These are phyloP conservation scores for Pugionium dolabratum DNA, from an alignment of 345 rosid species.

Conservation along the genomic window DNA sequence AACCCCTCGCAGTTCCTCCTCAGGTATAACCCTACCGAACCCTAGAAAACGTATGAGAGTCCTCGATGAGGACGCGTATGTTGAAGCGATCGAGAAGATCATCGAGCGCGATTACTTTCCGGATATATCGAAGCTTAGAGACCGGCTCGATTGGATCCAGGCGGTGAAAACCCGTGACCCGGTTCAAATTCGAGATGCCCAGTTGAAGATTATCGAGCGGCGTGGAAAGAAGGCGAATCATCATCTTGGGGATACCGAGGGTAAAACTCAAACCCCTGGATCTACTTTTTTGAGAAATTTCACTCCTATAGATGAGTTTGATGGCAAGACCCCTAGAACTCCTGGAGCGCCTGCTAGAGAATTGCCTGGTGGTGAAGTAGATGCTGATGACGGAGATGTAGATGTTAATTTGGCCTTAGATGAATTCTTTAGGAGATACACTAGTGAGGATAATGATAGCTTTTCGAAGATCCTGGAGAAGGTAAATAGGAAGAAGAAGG, in stretches of 20 bases:
- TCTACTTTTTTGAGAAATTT: constrained; percentile 73
- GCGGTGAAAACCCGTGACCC: constrained; percentile 85
- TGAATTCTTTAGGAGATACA: constrained; percentile 79
- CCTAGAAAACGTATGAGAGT: constrained; percentile 62
- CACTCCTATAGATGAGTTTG: constrained; percentile 82
- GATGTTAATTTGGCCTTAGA: constrained; percentile 68
- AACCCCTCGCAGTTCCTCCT: constrained; percentile 37
- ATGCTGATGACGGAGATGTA: constrained; percentile 46
- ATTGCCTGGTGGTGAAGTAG: constrained; percentile 39
- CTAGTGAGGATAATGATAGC: constrained; percentile 93
- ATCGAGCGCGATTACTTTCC: constrained; percentile 98
- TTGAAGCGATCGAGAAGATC: constrained; percentile 84
- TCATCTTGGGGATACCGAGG: constrained; percentile 47
- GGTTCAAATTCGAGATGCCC: constrained; percentile 88
- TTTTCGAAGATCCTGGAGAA: constrained; percentile 83
- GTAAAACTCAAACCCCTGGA: constrained; percentile 76
- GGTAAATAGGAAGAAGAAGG: constrained; percentile 86
- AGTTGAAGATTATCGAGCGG: constrained; percentile 90
- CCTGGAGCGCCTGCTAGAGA: constrained; percentile 47
- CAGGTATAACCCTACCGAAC: constrained; percentile 40
- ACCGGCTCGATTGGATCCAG: constrained; percentile 92
- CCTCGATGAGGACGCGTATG: constrained; percentile 86
- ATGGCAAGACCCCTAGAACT: constrained; percentile 53
- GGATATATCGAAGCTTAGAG: constrained; percentile 88
- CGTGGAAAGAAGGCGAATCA: constrained; percentile 50